Evolutionary conservation across 208 protist species (phyloP).

Genomic region (Crithidia expoeki): DNA sequence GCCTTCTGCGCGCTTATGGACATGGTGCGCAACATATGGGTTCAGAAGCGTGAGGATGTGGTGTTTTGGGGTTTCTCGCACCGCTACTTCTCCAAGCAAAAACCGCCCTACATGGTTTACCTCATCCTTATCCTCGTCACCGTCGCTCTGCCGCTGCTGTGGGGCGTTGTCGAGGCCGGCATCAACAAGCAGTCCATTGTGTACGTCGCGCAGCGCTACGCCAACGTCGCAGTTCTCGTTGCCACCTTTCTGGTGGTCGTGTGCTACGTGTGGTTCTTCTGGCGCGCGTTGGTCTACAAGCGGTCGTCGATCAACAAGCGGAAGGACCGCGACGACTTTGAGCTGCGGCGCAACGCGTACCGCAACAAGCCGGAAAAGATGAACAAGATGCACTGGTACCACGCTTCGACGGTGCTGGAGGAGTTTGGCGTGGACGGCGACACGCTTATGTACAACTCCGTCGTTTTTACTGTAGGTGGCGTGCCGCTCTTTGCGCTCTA

Average conservation of each 20-base stretch:
- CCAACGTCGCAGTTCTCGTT: constrained; percentile 68
- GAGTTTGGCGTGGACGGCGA: constrained; percentile 85
- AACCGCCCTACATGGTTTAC: constrained; percentile 79
- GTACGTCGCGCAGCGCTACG: constrained; percentile 71
- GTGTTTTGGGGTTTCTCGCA: constrained; percentile 83
- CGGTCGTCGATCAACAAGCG: constrained; percentile 43
- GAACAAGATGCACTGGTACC: constrained; percentile 85
- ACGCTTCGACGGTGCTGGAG: constrained; percentile 77
- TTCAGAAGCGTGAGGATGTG: constrained; percentile 56
- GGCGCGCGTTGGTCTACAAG: constrained; percentile 69
- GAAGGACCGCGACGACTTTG: constrained; percentile 67
- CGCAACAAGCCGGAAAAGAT: constrained; percentile 47
- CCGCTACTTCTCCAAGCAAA: constrained; percentile 49
- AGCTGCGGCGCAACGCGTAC: constrained; percentile 58
- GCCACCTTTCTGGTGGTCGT: constrained; percentile 54
- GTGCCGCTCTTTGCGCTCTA: constrained; percentile 82
- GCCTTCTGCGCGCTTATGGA: constrained; percentile 71
- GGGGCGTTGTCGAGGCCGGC: constrained; percentile 65
- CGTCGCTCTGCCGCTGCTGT: constrained; percentile 74
- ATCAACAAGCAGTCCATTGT: constrained; percentile 63
- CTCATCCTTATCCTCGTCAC: constrained; percentile 69
- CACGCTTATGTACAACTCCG: constrained; percentile 69
- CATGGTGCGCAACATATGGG: constrained; percentile 75
- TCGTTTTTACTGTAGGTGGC: constrained; percentile 80
- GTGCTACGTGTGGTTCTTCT: constrained; percentile 89